phyloP scores from a whole-genome alignment of 2,329 filamentous ascomycete genomes.

The Saccharata proteae region DNA sequence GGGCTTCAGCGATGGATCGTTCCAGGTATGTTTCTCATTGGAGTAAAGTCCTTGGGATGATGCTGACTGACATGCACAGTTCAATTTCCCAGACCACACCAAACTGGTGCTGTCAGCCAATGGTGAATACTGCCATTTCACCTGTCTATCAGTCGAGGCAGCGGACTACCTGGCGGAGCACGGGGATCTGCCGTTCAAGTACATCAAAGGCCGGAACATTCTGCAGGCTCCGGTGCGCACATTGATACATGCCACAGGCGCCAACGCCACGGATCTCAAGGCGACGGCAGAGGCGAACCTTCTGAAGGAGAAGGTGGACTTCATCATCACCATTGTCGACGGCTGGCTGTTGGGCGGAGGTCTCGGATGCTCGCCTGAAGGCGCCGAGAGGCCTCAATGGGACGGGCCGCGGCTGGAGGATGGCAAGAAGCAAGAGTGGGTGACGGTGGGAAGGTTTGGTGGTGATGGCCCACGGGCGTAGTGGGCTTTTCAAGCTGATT shows the following conservation, averaged over 20 bases:
- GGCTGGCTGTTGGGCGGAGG: slow-evolving; percentile 63
- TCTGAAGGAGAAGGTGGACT: slow-evolving; percentile 61
- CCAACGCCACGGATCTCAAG: slow-evolving; percentile 35
- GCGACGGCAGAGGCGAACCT: slow-evolving; percentile 58
- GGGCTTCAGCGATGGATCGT: slow-evolving; percentile 68
- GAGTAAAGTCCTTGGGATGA: too few relatives aligned
- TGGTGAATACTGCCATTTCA: slow-evolving; percentile 66
- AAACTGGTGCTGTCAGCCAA: slow-evolving; percentile 68
- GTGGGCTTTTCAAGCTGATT: background rate
- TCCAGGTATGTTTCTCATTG: slow-evolving; percentile 44
- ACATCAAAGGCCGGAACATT: slow-evolving; percentile 57
- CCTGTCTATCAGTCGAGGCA: slow-evolving; percentile 61
- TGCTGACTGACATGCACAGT: slow-evolving; percentile 35
- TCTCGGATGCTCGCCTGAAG: slow-evolving; percentile 39
- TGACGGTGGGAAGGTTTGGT: slow-evolving; percentile 36
- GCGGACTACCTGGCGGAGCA: slow-evolving; percentile 51
- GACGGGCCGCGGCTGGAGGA: slow-evolving; percentile 31
- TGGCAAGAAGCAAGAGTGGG: slow-evolving; percentile 33
- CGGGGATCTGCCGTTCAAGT: slow-evolving; percentile 50
- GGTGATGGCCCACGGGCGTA: slow-evolving; percentile 25
- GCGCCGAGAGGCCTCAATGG: slow-evolving; percentile 29
- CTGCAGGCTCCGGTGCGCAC: slow-evolving; percentile 62
- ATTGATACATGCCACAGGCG: slow-evolving; percentile 48
- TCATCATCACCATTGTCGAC: slow-evolving; percentile 54
- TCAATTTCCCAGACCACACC: slow-evolving; percentile 82